phyloP scores from a whole-genome alignment of 164 flowering plant species.

The Saururus chinensis region DNA sequence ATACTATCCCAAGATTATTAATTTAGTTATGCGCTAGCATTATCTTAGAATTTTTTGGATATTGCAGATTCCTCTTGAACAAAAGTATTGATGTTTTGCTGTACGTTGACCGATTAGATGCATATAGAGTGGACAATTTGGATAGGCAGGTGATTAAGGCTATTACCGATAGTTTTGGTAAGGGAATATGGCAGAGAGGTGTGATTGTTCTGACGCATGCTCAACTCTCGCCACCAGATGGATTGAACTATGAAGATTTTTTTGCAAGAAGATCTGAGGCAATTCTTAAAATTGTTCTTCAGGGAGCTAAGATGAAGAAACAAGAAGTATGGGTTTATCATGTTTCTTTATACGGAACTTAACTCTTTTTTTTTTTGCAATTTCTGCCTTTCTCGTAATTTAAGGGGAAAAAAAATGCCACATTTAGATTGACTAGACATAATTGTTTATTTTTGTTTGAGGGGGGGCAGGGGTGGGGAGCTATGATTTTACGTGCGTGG shows the following conservation, averaged over 20 bases:
- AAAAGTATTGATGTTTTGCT: conserved; percentile 92
- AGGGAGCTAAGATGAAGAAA: conserved; percentile 53
- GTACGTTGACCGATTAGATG: conserved; percentile 92
- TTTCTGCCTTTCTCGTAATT: too few relatives aligned
- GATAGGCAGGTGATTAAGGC: conserved; percentile 80
- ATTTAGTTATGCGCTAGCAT: background rate
- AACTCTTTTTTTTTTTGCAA: too few relatives aligned
- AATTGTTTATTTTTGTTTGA: too few relatives aligned
- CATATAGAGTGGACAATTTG: conserved; percentile 87
- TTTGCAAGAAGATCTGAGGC: conserved; percentile 68
- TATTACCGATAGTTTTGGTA: conserved; percentile 84
- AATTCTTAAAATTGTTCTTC: conserved; percentile 54
- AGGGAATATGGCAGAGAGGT: conserved; percentile 72
- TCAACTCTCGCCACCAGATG: conserved; percentile 93
- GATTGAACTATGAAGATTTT: conserved; percentile 68
- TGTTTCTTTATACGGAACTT: background rate
- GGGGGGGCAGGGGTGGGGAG: too few relatives aligned
- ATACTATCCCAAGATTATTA: background rate
- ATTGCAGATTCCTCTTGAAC: conserved; percentile 76
- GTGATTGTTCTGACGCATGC: conserved; percentile 89
- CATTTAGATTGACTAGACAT: too few relatives aligned
- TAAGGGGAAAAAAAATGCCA: too few relatives aligned
- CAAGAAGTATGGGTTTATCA: conserved; percentile 33
- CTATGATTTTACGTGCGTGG: too few relatives aligned
- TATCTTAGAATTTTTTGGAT: background rate